Evolutionary conservation across 116 monocot genomes (phyloP).

Genomic region (Phalaenopsis hybrid): DNA sequence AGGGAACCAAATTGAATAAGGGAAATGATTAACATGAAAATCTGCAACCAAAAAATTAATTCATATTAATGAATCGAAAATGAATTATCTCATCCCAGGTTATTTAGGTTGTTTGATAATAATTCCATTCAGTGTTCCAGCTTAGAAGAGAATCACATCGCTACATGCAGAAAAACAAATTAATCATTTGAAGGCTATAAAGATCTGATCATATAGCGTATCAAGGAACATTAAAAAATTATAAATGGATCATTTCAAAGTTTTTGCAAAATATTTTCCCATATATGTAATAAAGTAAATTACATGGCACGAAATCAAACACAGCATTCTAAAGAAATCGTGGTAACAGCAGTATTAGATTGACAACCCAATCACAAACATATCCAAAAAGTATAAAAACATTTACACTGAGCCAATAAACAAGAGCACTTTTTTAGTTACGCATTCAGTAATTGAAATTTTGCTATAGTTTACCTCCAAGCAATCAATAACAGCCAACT

Average conservation of each 20-base stretch:
- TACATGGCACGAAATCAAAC: background rate
- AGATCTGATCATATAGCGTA: background rate
- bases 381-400: background rate
- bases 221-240: background rate
- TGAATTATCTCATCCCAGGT: background rate
- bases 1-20: background rate
- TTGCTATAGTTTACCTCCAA: constrained; percentile 58
- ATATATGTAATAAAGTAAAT: background rate
- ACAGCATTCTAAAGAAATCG: background rate
- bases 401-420: background rate
- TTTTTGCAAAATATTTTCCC: background rate
- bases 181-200: background rate
- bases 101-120: background rate
- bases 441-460: background rate
- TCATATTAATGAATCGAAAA: background rate
- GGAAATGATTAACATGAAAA: background rate
- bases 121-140: background rate
- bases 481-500: constrained; percentile 97
- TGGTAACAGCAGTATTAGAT: background rate
- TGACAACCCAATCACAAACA: background rate
- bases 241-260: background rate
- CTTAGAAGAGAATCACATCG: background rate
- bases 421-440: background rate
- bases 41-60: background rate
- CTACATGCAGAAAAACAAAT: background rate